Evolutionary conservation across 257 asterid genomes (phyloP).

Genomic region (Scutellaria minor): DNA sequence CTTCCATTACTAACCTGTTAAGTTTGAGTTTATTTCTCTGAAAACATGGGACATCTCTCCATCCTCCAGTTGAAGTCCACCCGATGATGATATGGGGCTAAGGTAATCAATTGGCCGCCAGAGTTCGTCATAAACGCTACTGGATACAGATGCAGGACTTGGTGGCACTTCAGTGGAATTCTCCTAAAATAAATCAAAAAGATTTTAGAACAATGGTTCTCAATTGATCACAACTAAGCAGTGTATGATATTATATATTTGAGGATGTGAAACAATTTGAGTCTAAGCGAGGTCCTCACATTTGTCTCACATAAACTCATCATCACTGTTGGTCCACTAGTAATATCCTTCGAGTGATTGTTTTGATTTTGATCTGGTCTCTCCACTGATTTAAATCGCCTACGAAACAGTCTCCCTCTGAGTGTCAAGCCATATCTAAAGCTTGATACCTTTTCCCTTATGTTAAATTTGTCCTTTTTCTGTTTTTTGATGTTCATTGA

Average conservation of each 20-base stretch:
- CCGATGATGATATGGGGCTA: slow-evolving; percentile 71
- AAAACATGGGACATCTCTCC: slow-evolving; percentile 67
- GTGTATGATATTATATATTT: slow-evolving; percentile 10
- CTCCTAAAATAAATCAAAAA: slow-evolving; percentile 57
- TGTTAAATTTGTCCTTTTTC: slow-evolving; percentile 79
- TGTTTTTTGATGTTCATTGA: slow-evolving; percentile 59
- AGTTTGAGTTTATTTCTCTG: slow-evolving; percentile 85
- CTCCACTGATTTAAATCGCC: slow-evolving; percentile 62
- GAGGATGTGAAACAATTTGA: slow-evolving; percentile 6
- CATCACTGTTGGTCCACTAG: slow-evolving; percentile 54
- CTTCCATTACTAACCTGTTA: slow-evolving; percentile 63
- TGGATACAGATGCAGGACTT: slow-evolving; percentile 97
- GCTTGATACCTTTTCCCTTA: slow-evolving; percentile 83
- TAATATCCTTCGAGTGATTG: slow-evolving; percentile 55
- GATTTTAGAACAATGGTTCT: slow-evolving; percentile 4
- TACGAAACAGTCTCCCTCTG: slow-evolving; percentile 77
- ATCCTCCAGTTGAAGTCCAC: slow-evolving; percentile 65
- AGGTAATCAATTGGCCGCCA: slow-evolving; percentile 72
- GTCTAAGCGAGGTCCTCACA: slow-evolving; percentile 55
- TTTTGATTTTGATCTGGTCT: slow-evolving; percentile 47
- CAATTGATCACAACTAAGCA: slow-evolving; percentile 1
- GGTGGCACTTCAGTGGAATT: slow-evolving; percentile 97
- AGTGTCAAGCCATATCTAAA: slow-evolving; percentile 79
- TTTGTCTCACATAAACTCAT: slow-evolving; percentile 58
- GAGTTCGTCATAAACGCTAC: slow-evolving; percentile 71